Evolutionary conservation across 2,329 filamentous ascomycete genomes (phyloP).

Genomic region (Talaromyces sp.): DNA sequence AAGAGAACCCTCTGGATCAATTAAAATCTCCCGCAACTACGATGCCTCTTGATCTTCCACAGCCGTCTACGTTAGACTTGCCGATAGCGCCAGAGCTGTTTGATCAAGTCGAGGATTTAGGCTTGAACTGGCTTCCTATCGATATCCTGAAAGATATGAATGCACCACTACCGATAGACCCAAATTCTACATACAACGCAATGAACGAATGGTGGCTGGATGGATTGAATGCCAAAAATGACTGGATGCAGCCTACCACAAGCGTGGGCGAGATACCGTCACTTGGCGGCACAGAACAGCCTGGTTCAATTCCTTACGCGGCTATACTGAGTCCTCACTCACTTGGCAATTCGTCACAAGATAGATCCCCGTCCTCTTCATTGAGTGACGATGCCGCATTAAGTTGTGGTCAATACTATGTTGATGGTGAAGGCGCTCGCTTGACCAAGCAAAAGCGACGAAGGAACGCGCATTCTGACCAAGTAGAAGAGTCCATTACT

Average conservation of each 20-base stretch:
- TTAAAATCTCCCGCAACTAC: not conserved
- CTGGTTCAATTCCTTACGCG: slow-evolving; percentile 21
- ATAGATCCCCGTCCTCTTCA: slow-evolving; percentile 24
- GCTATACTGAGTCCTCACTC: slow-evolving; percentile 23
- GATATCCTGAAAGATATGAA: slow-evolving; percentile 27
- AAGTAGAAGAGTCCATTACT: slow-evolving; percentile 11
- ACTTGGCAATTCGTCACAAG: slow-evolving; percentile 23
- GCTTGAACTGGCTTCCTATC: slow-evolving; percentile 39
- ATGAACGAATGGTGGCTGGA: slow-evolving; percentile 22
- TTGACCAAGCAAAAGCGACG: slow-evolving; percentile 28
- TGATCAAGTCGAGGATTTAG: slow-evolving; percentile 28
- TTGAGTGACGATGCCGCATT: slow-evolving; percentile 22
- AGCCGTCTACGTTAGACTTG: slow-evolving; percentile 23
- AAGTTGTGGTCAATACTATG: slow-evolving; percentile 28
- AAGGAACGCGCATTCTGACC: slow-evolving; percentile 20
- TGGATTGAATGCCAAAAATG: slow-evolving; percentile 21
- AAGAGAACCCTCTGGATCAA: not conserved
- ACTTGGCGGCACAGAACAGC: slow-evolving; percentile 22
- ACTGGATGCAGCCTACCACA: slow-evolving; percentile 31
- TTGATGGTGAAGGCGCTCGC: slow-evolving; percentile 27
- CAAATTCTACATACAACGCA: slow-evolving; percentile 21
- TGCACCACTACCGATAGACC: slow-evolving; percentile 18
- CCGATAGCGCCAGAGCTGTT: slow-evolving; percentile 27
- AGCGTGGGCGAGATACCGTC: slow-evolving; percentile 19
- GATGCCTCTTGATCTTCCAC: slow-evolving; percentile 23